Percentiles rank a stretch among this genome's conserved stretches.
These are phyloP conservation scores for Gliomastix tumulicola DNA, from an alignment of 2,329 filamentous ascomycete genomes.

Conservation along the genomic window DNA sequence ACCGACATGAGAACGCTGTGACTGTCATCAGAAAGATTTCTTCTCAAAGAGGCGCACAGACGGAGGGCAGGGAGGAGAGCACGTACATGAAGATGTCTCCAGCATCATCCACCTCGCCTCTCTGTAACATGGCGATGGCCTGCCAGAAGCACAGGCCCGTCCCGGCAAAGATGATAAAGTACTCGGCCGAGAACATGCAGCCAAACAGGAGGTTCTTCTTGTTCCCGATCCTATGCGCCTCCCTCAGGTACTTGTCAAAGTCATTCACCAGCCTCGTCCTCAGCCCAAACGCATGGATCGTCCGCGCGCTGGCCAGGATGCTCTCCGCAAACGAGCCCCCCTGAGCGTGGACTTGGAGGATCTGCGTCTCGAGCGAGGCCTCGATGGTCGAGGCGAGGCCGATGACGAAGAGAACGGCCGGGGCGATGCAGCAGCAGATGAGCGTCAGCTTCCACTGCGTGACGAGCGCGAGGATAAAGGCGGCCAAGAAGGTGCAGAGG, in stretches of 20 bases:
- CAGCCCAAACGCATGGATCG: constrained; percentile 8
- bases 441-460: constrained; percentile 27
- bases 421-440: constrained; percentile 10
- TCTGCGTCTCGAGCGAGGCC: constrained; percentile 11
- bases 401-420: constrained; percentile 6
- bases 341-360: constrained; percentile 18
- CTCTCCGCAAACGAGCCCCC: constrained; percentile 23
- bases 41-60: no score
- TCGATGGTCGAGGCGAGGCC: constrained; percentile 12
- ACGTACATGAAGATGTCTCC: constrained; percentile 8
- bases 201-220: constrained; percentile 5
- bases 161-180: constrained; percentile 25
- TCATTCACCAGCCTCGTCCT: constrained; percentile 4
- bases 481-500: constrained; percentile 18
- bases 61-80: constrained; percentile 1
- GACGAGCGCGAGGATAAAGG: constrained; percentile 21
- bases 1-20: constrained; percentile 15
- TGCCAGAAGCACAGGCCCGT: constrained; percentile 10
- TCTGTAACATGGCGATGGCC: constrained; percentile 27
- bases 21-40: no score
- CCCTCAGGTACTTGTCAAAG: constrained; percentile 7
- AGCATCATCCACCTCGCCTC: constrained; percentile 4
- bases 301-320: constrained; percentile 6
- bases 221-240: constrained; percentile 1
- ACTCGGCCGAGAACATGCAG: constrained; percentile 1